Percentiles rank a stretch among this genome's conserved stretches.
These are phyloP conservation scores for Fusarium tjaetaba DNA, from an alignment of 2,329 filamentous ascomycete species.

Conservation along the genomic window DNA sequence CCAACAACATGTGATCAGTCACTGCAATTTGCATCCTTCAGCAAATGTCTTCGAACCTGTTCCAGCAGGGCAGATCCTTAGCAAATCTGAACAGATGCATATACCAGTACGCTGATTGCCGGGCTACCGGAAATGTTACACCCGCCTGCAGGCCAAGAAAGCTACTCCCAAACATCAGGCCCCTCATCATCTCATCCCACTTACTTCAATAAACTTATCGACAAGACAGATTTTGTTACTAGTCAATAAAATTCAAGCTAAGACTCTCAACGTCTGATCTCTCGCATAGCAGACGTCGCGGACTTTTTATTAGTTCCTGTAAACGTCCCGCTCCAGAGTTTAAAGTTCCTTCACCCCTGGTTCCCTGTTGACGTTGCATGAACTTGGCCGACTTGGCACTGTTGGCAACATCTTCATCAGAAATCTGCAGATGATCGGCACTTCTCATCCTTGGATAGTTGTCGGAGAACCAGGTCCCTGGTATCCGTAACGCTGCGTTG, in stretches of 20 bases:
- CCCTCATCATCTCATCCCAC: neutral
- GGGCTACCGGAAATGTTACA: neutral
- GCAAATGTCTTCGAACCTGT: rapidly evolving
- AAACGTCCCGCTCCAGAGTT: neutral
- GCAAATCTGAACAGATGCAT: neutral
- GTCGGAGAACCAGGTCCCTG: neutral
- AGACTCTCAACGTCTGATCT: neutral
- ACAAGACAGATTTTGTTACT: neutral
- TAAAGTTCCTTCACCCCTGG: neutral
- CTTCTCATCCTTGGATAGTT: rapidly evolving
- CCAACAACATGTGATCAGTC: neutral
- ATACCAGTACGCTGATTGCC: neutral
- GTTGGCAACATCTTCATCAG: neutral
- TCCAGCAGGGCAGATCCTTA: neutral
- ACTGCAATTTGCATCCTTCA: neutral
- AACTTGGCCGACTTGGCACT: neutral
- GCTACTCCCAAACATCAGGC: neutral
- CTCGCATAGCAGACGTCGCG: too few species aligned
- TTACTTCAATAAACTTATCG: too few species aligned
- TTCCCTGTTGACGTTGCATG: neutral
- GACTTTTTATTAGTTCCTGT: neutral
- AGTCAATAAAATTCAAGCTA: neutral
- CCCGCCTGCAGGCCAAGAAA: neutral
- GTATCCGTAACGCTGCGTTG: neutral
- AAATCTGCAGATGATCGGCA: neutral